phyloP scores from a whole-genome alignment of 805 yeast genomes.

The Trichomonascus vanleenenianus region DNA sequence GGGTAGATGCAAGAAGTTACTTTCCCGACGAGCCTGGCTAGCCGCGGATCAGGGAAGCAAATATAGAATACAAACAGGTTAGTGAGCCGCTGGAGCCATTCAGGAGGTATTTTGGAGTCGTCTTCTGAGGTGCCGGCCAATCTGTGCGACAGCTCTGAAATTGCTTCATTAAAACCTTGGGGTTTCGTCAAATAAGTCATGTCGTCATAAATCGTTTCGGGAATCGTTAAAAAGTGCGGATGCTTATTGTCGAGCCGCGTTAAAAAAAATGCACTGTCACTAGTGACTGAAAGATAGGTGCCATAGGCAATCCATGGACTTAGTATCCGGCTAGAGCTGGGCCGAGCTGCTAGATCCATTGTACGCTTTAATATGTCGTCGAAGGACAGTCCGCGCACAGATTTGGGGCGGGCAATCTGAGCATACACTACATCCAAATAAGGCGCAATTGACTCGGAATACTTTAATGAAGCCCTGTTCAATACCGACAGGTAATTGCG shows the following conservation, averaged over 20 bases:
- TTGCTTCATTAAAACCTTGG: neutral
- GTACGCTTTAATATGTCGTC: neutral
- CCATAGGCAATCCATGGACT: neutral
- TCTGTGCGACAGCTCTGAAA: neutral
- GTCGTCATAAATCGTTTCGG: slow-evolving; percentile 5
- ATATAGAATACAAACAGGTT: slow-evolving; percentile 4
- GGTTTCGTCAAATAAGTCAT: neutral
- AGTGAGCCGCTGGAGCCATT: neutral
- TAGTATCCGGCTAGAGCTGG: neutral
- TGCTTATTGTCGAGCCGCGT: neutral
- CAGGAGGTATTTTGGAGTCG: neutral
- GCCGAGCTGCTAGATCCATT: neutral
- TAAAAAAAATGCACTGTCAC: neutral
- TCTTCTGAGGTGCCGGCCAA: neutral
- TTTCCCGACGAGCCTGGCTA: slow-evolving; percentile 11
- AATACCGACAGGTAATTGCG: too few relatives aligned
- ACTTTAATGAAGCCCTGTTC: too few relatives aligned
- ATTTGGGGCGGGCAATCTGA: neutral
- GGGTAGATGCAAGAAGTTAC: slow-evolving; percentile 13
- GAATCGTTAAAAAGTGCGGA: slow-evolving; percentile 5
- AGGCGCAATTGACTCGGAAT: too few relatives aligned
- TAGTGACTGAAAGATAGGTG: neutral
- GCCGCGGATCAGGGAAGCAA: slow-evolving; percentile 10
- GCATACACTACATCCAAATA: slow-evolving; percentile 1
- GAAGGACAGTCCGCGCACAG: neutral